These are phyloP conservation scores for Rhizomucor miehei DNA, from an alignment of 371 early-diverging fungal genomes.

Conservation along the genomic window DNA sequence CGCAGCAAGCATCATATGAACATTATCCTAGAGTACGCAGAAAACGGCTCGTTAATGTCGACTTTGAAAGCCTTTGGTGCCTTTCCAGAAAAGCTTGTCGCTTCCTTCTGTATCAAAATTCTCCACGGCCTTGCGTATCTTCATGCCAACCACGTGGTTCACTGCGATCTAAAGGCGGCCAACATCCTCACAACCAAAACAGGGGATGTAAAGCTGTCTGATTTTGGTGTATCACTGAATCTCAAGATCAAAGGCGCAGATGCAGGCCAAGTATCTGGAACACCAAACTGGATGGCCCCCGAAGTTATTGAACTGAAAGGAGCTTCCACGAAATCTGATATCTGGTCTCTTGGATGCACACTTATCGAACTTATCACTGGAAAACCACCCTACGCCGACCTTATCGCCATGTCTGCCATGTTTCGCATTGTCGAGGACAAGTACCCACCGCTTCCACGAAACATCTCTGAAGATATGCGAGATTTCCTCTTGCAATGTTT, in stretches of 20 bases:
- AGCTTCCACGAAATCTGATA: conserved; percentile 80
- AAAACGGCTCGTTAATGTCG: conserved; percentile 90
- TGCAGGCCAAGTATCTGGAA: conserved; percentile 79
- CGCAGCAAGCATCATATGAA: conserved; percentile 70
- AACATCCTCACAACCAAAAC: conserved; percentile 93
- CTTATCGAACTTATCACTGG: conserved; percentile 88
- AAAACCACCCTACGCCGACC: conserved; percentile 80
- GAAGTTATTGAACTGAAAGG: conserved; percentile 91
- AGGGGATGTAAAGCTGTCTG: conserved; percentile 90
- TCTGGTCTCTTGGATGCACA: conserved; percentile 91
- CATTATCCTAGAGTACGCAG: conserved; percentile 89
- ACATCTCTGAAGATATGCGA: conserved; percentile 70
- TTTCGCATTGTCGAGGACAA: conserved; percentile 90
- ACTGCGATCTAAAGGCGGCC: conserved; percentile 96
- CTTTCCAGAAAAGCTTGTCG: conserved; percentile 90
- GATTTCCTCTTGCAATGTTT: conserved; percentile 81
- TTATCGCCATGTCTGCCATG: conserved; percentile 81
- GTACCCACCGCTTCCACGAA: conserved; percentile 76
- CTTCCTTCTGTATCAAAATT: conserved; percentile 88
- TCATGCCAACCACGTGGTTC: conserved; percentile 84
- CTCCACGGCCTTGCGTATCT: conserved; percentile 88
- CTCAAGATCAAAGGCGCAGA: conserved; percentile 68
- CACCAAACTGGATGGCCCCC: conserved; percentile 99
- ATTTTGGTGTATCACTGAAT: conserved; percentile 92
- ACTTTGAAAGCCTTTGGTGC: conserved; percentile 87